These are phyloP conservation scores for Zalaria sp. DNA, from an alignment of 2,329 filamentous ascomycete genomes.

Conservation along the genomic window DNA sequence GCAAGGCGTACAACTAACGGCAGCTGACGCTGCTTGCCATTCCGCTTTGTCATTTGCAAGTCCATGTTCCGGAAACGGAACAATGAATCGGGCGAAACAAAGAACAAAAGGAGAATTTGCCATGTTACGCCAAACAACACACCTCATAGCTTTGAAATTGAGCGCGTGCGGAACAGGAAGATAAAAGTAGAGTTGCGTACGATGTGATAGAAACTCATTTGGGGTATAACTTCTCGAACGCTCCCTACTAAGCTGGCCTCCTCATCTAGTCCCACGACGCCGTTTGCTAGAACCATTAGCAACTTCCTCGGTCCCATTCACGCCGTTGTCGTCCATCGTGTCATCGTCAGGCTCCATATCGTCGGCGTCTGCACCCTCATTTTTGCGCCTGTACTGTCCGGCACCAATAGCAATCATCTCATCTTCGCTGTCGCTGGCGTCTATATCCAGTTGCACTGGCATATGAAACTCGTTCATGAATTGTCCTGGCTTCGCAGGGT, in stretches of 20 bases:
- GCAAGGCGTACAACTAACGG: too few species aligned
- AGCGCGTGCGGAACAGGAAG: neutral
- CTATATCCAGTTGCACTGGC: slow-evolving; percentile 85
- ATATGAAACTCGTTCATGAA: slow-evolving; percentile 53
- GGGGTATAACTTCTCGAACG: neutral
- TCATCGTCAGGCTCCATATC: slow-evolving; percentile 42
- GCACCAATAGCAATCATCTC: slow-evolving; percentile 56
- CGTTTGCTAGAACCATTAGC: slow-evolving; percentile 6
- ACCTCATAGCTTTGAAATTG: neutral
- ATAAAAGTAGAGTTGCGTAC: neutral
- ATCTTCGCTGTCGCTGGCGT: slow-evolving; percentile 90
- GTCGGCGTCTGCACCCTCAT: slow-evolving; percentile 58
- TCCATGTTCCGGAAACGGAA: too few species aligned
- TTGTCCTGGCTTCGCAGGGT: slow-evolving; percentile 41
- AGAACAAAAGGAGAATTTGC: too few species aligned
- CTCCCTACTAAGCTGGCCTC: neutral
- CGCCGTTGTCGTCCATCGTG: slow-evolving; percentile 19
- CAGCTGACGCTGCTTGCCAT: too few species aligned
- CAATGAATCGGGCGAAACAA: too few species aligned
- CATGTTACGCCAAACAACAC: too few species aligned
- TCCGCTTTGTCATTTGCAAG: too few species aligned
- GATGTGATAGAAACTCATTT: neutral
- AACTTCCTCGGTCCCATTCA: slow-evolving; percentile 1
- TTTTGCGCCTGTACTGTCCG: slow-evolving; percentile 79
- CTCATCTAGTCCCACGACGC: slow-evolving; percentile 5